Conservation (phyloP, 2,329 filamentous ascomycete genomes). For the Pyricularia pennisetigena region DNA sequence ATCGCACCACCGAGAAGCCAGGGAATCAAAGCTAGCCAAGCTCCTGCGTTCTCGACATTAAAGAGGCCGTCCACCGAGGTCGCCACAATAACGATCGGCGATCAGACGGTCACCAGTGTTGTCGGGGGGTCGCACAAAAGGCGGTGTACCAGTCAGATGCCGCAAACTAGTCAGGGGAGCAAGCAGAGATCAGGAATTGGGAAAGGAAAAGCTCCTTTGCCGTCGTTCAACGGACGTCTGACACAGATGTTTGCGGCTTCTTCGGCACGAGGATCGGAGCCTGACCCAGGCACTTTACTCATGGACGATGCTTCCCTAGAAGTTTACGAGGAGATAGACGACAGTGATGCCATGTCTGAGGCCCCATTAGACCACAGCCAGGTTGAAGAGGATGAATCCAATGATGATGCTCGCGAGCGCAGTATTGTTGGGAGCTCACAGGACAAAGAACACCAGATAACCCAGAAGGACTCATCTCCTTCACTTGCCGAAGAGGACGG, state of each 20-base stretch:
- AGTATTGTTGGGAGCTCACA: neutral
- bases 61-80: slow-evolving; percentile 53
- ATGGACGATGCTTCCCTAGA: neutral
- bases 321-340: slow-evolving; percentile 10
- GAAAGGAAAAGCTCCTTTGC: slow-evolving; percentile 12
- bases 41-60: neutral
- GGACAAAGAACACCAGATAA: neutral
- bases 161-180: slow-evolving; percentile 40
- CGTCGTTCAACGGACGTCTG: slow-evolving; percentile 13
- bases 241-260: slow-evolving; percentile 14
- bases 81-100: slow-evolving; percentile 67
- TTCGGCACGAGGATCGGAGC: neutral
- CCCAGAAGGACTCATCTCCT: neutral
- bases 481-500: slow-evolving; percentile 5
- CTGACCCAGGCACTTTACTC: neutral
- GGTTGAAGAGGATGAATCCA: slow-evolving; percentile 9
- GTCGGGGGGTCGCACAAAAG: slow-evolving; percentile 49
- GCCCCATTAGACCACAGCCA: slow-evolving; percentile 1
- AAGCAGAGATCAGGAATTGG: slow-evolving; percentile 32
- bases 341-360: slow-evolving; percentile 9
- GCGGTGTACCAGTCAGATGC: slow-evolving; percentile 29
- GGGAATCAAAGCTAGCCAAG: slow-evolving; percentile 14
- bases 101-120: slow-evolving; percentile 54
- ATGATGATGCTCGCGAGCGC: slow-evolving; percentile 8
- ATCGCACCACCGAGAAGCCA: slow-evolving; percentile 18